Base-by-base conservation (phyloP, 73 alveolate species). In the Strombidium stylifer region DNA sequence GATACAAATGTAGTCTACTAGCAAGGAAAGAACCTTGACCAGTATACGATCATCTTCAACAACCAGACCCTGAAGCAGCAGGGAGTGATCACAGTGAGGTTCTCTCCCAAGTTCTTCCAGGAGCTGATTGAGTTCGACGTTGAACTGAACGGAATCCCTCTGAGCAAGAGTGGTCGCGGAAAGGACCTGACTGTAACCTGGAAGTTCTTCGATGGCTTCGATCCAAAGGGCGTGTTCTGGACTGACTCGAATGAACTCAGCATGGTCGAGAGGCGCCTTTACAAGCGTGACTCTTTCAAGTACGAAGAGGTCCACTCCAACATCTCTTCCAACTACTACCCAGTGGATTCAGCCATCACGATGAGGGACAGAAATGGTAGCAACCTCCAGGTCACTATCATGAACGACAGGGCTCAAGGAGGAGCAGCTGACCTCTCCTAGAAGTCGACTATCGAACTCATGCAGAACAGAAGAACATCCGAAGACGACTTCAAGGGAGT, bases 401-500 rank as follows among this genome's bases (percentile, higher is more conserved):
- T 60, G 66, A 73, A 73, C 36, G 71, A 46, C 27, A 41, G 78
- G 49, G 44, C 86, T 48, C 68, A 60, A 60, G 86, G 76, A 37
- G 86, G 86, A 21, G 28, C n/a, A n/a, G n/a, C 72, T 14, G 50
- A 74, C 19, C 68, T 69, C 2, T 15, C 64, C 16, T 4, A 74
- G 35, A 26, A 47, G 10, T 53, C 54, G 1, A 42, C 69, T 19
- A 26, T 73, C 21, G 86, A 73, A 34, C 0, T 73, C 15, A 73
- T 59, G 77, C 60, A 57, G 2, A 30, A 58, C 37, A 73, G 86
- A 73, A 73, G 86, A 48, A 31, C 61, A 15, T 18, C 30, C 21
- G n/a, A 47, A 49, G 98, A 87, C 57, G 98, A 91, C 50, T 37
- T 40, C 21, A 86, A 94, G 54, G 98, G 98, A 26, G 92, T 91